These are phyloP conservation scores for Alloteropsis semialata DNA, from an alignment of 176 grass and related monocot genomes.

Conservation along the genomic window DNA sequence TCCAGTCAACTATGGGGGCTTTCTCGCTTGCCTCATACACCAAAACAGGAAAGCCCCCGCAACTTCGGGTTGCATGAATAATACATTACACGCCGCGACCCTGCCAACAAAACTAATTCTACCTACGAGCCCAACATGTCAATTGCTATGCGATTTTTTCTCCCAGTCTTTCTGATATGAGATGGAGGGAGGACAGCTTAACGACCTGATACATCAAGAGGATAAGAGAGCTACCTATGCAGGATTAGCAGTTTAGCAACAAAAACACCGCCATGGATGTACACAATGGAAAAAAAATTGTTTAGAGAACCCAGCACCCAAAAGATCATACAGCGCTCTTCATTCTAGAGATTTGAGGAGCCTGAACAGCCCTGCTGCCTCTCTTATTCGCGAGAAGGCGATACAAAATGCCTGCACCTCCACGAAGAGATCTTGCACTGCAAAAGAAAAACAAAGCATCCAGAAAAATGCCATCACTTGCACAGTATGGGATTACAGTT, in stretches of 20 bases:
- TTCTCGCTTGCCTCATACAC: not conserved
- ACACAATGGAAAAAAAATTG: constrained; percentile 4
- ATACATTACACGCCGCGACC: not conserved
- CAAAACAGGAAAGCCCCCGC: not conserved
- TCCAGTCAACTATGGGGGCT: not conserved
- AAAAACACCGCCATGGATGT: constrained; percentile 23
- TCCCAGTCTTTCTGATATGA: not conserved
- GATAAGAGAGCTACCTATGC: constrained; percentile 3
- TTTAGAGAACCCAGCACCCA: not conserved
- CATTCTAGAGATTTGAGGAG: constrained; percentile 86
- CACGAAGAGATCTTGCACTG: constrained; percentile 90
- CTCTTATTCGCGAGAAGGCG: constrained; percentile 84
- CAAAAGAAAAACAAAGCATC: constrained; percentile 35
- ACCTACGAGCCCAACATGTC: not conserved
- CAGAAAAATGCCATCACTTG: constrained; percentile 10
- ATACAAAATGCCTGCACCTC: constrained; percentile 99
- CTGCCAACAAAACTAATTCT: not conserved
- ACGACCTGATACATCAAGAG: not conserved
- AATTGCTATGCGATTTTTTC: not conserved
- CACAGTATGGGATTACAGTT: not conserved
- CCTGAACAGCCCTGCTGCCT: constrained; percentile 82
- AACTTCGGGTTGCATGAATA: not conserved
- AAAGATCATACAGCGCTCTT: constrained; percentile 19
- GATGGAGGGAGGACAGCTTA: not conserved
- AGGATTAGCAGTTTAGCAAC: not conserved